Evolutionary conservation across 2,329 filamentous ascomycete genomes (phyloP), one percentile per base, ranked within the genome.

Genomic region (Cordyceps javanica): DNA sequence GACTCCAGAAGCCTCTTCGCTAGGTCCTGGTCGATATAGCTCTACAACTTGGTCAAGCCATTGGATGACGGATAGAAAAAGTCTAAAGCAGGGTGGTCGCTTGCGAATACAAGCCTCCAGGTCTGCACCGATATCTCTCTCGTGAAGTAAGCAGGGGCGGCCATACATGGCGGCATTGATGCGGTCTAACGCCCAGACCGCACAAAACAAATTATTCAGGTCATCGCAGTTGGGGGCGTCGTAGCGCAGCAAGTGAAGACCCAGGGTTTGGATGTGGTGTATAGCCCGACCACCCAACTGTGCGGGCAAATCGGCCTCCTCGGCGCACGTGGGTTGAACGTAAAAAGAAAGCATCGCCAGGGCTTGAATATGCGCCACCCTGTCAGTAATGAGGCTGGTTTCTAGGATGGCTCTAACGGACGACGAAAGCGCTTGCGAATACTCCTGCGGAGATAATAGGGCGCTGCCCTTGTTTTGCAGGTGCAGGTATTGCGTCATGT

Each of bases 131-230:
- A 84, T 75, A 61, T 87, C 84, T 50, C 80, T 71, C 61, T 85
- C 82, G 61, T 87, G 82, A 58, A 87, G 78, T 25, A 85, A 66
- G 46, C 81, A 78, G 0, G 84, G 81, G 1, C 83, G 74, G 6
- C 82, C 83, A 58, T 85, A 81, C n/a, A 83, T 75, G 0, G 82
- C 79, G 1, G 81, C 77, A 49, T 82, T 82, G 44, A 87, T 74
- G 14, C 81, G 75, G 63, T 87, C 84, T 1, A 87, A 66, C 0
- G 82, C 82, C 82, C 82, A 86, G 0, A 84, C 71, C 7, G 78
- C 81, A 62, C 81, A 85, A 45, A 84, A 83, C 2, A 85, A 63
- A 2, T 73, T 76, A 55, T 79, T 76, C 2, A 76, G 69, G 26
- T 77, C 73, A 42, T 76, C 71, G 10, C 70, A 68, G 26, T 73